Percentiles rank a stretch among this genome's conserved stretches.
Evolutionary conservation across 495 filamentous ascomycete species (phyloP).

Genomic region (Hypoxylon crocopeplum): DNA sequence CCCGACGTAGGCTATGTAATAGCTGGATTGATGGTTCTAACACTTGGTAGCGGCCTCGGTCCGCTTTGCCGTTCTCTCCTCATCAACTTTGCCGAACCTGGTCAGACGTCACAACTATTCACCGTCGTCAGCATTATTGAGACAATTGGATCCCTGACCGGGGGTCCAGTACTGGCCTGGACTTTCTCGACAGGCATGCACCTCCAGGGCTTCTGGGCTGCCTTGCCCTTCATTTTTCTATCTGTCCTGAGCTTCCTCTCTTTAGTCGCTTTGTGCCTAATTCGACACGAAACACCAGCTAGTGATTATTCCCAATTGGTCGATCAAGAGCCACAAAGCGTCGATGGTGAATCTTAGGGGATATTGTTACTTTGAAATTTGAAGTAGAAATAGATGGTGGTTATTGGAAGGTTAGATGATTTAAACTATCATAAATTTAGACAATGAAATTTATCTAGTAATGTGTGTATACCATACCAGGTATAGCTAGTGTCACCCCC

Average conservation of each 20-base stretch:
- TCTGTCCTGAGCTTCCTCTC: background rate
- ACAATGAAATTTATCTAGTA: too few species aligned
- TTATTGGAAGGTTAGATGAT: too few species aligned
- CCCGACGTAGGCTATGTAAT: constrained; percentile 47
- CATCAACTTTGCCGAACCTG: constrained; percentile 58
- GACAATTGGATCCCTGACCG: constrained; percentile 55
- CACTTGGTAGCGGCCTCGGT: constrained; percentile 60
- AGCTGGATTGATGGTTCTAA: constrained; percentile 57
- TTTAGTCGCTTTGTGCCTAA: background rate
- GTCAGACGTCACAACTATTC: constrained; percentile 63
- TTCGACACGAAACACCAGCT: background rate
- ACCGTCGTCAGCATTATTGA: constrained; percentile 64
- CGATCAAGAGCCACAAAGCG: too few species aligned
- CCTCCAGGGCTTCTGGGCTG: constrained; percentile 58
- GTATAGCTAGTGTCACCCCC: too few species aligned
- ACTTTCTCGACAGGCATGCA: constrained; percentile 60
- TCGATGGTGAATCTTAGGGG: too few species aligned
- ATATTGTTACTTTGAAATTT: too few species aligned
- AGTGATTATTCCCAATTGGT: too few species aligned
- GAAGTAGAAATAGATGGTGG: too few species aligned
- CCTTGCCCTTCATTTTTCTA: constrained; percentile 60
- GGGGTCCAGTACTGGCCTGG: constrained; percentile 59
- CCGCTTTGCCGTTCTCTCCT: constrained; percentile 55
- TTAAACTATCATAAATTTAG: too few species aligned
- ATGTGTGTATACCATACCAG: too few species aligned